phyloP scores from a whole-genome alignment of 179 eudicot genomes.

The Vitellaria paradoxa region DNA sequence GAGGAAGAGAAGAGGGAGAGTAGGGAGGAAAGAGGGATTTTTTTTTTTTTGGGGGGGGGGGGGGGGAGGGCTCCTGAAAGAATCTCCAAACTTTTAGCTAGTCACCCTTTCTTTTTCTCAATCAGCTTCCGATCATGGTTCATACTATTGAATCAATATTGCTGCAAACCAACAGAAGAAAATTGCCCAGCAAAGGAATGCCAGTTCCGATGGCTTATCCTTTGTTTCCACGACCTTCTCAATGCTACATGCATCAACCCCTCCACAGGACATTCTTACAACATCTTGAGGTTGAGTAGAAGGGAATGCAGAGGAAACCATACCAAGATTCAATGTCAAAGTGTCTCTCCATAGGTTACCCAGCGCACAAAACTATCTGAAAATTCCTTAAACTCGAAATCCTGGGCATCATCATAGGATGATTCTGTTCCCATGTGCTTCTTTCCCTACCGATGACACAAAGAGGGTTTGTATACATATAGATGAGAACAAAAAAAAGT shows the following conservation, averaged over 20 bases:
- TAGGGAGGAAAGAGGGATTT: no score
- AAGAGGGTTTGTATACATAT: neutral
- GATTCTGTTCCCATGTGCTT: conserved; percentile 27
- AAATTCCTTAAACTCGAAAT: conserved; percentile 32
- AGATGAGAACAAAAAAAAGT: no score
- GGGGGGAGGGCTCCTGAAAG: conserved; percentile 22
- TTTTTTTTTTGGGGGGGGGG: no score
- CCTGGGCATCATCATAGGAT: conserved; percentile 25
- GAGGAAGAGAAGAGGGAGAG: no score
- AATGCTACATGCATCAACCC: neutral
- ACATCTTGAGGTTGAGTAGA: neutral
- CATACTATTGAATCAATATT: conserved; percentile 7
- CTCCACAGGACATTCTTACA: neutral
- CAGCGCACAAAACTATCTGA: conserved; percentile 55
- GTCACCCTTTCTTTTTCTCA: conserved; percentile 24
- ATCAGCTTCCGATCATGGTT: neutral
- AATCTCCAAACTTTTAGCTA: conserved; percentile 30
- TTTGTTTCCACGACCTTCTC: neutral
- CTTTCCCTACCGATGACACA: conserved; percentile 26
- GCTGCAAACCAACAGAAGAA: neutral
- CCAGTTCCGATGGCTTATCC: neutral
- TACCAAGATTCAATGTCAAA: conserved; percentile 32
- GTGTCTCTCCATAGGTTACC: conserved; percentile 53
- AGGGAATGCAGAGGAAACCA: neutral
- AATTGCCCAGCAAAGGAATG: neutral